These are phyloP conservation scores for Aurinia saxatilis DNA, from an alignment of 345 rosid species.

Conservation along the genomic window DNA sequence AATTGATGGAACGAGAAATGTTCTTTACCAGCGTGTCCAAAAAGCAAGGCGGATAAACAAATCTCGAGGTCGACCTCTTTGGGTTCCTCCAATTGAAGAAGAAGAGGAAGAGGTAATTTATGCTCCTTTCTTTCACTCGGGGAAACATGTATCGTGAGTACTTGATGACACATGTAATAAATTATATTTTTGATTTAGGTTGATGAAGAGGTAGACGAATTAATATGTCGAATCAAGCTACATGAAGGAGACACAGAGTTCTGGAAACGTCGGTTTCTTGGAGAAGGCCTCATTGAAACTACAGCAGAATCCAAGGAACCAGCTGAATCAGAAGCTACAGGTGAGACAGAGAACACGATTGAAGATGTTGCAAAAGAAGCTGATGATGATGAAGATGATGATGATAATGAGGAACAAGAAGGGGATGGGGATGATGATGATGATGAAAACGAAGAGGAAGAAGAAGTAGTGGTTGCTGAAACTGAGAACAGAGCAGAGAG, in stretches of 20 bases:
- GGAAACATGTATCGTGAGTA: not conserved
- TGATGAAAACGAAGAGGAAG: slow-evolving; percentile 49
- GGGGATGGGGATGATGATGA: slow-evolving; percentile 61
- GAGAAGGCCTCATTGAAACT: slow-evolving; percentile 57
- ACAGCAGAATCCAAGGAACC: slow-evolving; percentile 42
- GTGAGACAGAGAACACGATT: slow-evolving; percentile 44
- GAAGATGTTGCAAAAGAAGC: slow-evolving; percentile 49
- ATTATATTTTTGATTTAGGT: slow-evolving; percentile 36
- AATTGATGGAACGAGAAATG: slow-evolving; percentile 92
- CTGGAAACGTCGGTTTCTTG: slow-evolving; percentile 91
- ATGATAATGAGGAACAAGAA: slow-evolving; percentile 40
- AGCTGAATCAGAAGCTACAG: slow-evolving; percentile 39
- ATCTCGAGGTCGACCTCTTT: slow-evolving; percentile 93
- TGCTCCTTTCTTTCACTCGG: not conserved
- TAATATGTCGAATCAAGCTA: slow-evolving; percentile 77
- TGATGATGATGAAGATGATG: slow-evolving; percentile 45
- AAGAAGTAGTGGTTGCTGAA: slow-evolving; percentile 57
- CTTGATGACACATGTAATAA: not conserved
- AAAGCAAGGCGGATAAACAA: slow-evolving; percentile 97
- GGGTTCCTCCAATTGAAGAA: slow-evolving; percentile 98
- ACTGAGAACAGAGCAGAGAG: slow-evolving; percentile 51
- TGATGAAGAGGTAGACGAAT: slow-evolving; percentile 78
- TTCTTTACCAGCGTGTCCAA: slow-evolving; percentile 98
- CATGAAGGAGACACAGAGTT: slow-evolving; percentile 96
- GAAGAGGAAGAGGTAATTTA: slow-evolving; percentile 79